Evolutionary conservation across 306 rosid species (phyloP).

Genomic region (Medicago lupulina): DNA sequence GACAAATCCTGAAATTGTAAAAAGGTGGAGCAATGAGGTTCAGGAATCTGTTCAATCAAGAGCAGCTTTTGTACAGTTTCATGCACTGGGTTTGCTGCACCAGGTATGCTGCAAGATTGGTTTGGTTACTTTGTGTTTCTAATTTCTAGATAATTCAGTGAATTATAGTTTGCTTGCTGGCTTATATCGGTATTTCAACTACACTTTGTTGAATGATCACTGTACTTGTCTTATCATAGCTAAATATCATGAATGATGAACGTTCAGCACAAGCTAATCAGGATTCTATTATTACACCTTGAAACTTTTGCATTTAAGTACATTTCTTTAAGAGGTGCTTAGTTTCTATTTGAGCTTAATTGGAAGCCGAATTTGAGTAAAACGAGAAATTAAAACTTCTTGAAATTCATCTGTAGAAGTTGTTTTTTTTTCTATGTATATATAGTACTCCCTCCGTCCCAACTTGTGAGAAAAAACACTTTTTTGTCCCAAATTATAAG

Average conservation of each 20-base stretch:
- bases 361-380: conserved; percentile 21
- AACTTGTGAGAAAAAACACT: too few species aligned
- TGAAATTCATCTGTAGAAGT: conserved; percentile 18
- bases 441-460: not conserved
- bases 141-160: conserved; percentile 35
- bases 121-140: conserved; percentile 37
- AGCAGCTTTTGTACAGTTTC: conserved; percentile 98
- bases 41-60: conserved; percentile 99
- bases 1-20: conserved; percentile 97
- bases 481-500: too few species aligned
- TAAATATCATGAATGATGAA: conserved; percentile 32
- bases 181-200: conserved; percentile 13
- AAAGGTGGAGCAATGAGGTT: conserved; percentile 99
- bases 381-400: conserved; percentile 20
- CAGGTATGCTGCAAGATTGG: conserved; percentile 64
- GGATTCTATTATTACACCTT: conserved; percentile 15
- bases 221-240: conserved; percentile 31
- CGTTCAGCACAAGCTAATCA: conserved; percentile 5
- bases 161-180: conserved; percentile 9
- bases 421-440: conserved; percentile 22
- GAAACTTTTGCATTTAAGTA: conserved; percentile 7
- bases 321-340: conserved; percentile 26
- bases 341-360: conserved; percentile 33
- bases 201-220: conserved; percentile 32
- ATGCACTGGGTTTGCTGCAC: conserved; percentile 91